Percentiles rank a stretch among this genome's conserved stretches.
phyloP scores from a whole-genome alignment of 1,139 yeast genomes.

The Geotrichum bryndzae region DNA sequence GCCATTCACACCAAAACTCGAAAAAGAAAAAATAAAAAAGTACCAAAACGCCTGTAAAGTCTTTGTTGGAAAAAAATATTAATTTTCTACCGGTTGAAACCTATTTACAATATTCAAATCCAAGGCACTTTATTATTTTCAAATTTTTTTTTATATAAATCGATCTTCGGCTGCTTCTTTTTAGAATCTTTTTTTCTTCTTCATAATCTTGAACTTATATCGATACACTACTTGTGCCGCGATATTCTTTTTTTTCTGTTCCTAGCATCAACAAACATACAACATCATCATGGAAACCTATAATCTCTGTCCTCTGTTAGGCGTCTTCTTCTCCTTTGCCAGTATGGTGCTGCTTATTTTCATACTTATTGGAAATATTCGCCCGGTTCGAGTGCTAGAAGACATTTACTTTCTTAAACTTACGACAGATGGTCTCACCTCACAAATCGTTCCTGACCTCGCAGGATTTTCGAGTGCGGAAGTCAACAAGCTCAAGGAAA shows the following conservation, averaged over 20 bases:
- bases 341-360: constrained; percentile 4
- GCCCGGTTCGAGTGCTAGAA: neutral
- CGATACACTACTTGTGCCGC: neutral
- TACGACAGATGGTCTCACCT: neutral
- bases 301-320: neutral
- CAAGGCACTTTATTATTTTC: neutral
- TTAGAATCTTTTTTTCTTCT: neutral
- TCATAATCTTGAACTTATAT: neutral
- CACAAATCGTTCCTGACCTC: constrained; percentile 3
- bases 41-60: neutral
- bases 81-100: neutral
- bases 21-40: neutral
- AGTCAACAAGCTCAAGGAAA: neutral
- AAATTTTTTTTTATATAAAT: neutral
- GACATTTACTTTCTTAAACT: constrained; percentile 10
- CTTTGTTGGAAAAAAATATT: neutral
- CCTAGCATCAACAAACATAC: neutral
- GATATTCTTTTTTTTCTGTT: neutral
- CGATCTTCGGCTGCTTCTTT: neutral
- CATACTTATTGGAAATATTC: constrained; percentile 9
- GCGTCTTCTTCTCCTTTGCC: constrained; percentile 12
- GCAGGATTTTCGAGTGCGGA: neutral
- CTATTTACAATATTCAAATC: neutral
- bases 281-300: neutral
- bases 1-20: neutral